These are phyloP conservation scores for Globisporangium paroecandrum DNA, from an alignment of 352 stramenopile genomes.

Conservation along the genomic window DNA sequence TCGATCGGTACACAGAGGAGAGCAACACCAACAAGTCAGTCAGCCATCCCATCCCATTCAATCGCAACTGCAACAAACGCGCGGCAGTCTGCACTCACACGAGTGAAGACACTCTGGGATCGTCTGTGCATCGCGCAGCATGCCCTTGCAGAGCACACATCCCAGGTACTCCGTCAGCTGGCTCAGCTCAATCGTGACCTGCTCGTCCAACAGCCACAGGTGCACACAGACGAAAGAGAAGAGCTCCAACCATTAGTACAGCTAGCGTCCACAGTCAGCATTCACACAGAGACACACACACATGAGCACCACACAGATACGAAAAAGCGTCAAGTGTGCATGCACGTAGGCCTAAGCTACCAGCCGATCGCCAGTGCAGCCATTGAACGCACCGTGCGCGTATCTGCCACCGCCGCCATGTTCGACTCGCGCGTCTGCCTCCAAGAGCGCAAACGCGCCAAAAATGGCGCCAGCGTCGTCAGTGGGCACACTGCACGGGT, in stretches of 20 bases:
- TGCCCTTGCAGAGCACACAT: slow-evolving; percentile 62
- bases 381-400: slow-evolving; percentile 23
- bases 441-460: slow-evolving; percentile 6
- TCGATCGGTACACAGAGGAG: neutral
- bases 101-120: slow-evolving; percentile 83
- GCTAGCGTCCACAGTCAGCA: neutral
- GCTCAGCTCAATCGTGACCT: slow-evolving; percentile 52
- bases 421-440: slow-evolving; percentile 2
- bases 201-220: slow-evolving; percentile 7
- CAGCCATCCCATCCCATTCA: neutral
- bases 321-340: neutral
- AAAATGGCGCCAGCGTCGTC: neutral
- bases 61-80: neutral
- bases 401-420: slow-evolving; percentile 21
- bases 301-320: neutral
- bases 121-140: slow-evolving; percentile 74
- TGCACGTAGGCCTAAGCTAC: neutral
- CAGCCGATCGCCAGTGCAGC: neutral
- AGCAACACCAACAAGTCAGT: neutral
- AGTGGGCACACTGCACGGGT: neutral
- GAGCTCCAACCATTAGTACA: neutral
- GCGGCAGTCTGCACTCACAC: slow-evolving; percentile 30
- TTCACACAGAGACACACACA: neutral
- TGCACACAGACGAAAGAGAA: slow-evolving; percentile 1
- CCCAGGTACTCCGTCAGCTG: slow-evolving; percentile 61